Percentiles rank a stretch among this genome's conserved stretches.
These are phyloP conservation scores for Colletotrichum sp. DNA, from an alignment of 2,329 filamentous ascomycete species.

Conservation along the genomic window DNA sequence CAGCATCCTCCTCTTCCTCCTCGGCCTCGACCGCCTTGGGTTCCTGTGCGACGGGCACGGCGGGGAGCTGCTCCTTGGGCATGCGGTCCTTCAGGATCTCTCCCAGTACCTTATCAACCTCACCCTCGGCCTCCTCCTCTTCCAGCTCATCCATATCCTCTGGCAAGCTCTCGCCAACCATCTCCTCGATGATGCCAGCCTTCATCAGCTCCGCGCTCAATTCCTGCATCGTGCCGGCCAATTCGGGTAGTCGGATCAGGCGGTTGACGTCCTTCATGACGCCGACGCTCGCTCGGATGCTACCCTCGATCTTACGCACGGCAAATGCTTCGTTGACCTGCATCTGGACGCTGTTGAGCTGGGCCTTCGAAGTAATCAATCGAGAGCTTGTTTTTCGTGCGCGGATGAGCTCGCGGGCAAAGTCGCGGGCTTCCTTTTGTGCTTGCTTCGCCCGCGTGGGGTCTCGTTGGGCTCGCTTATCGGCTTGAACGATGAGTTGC, in stretches of 20 bases:
- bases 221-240: constrained; percentile 89
- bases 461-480: constrained; percentile 80
- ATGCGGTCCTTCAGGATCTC: constrained; percentile 88
- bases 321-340: constrained; percentile 97
- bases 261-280: constrained; percentile 98
- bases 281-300: constrained; percentile 82
- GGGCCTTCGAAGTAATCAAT: constrained; percentile 86
- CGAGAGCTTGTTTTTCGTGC: constrained; percentile 77
- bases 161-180: constrained; percentile 88
- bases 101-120: constrained; percentile 91
- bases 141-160: constrained; percentile 73
- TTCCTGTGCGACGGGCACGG: constrained; percentile 57
- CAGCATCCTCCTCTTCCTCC: constrained; percentile 79
- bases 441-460: constrained; percentile 81
- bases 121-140: constrained; percentile 74
- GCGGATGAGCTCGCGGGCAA: constrained; percentile 86
- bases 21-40: constrained; percentile 57
- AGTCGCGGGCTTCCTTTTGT: constrained; percentile 81
- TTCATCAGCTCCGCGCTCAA: constrained; percentile 87
- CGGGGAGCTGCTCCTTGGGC: constrained; percentile 63
- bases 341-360: constrained; percentile 93
- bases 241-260: constrained; percentile 82
- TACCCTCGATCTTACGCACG: constrained; percentile 93
- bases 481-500: constrained; percentile 82
- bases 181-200: constrained; percentile 97